Evolutionary conservation across 2,329 filamentous ascomycete genomes (phyloP).

Genomic region (Xylariomycetidae sp.): DNA sequence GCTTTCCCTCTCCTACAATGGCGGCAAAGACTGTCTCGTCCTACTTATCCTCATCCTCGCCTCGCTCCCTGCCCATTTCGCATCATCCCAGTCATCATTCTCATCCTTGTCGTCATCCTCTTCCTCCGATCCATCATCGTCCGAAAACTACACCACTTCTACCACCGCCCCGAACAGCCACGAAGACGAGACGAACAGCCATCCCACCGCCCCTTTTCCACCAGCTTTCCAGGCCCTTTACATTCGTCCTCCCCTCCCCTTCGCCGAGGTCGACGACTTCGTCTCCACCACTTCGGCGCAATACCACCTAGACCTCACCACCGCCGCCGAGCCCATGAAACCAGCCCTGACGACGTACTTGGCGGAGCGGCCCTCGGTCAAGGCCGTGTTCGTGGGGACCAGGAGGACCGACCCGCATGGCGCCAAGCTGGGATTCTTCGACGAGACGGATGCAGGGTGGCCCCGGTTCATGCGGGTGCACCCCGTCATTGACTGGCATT

Average conservation of each 20-base stretch:
- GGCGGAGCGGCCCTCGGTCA: conserved; percentile 55
- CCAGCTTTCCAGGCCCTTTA: conserved; percentile 72
- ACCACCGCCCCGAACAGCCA: too few relatives aligned
- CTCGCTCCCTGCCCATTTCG: conserved; percentile 39
- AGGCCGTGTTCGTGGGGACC: conserved; percentile 83
- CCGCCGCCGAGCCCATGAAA: conserved; percentile 80
- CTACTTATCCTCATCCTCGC: conserved; percentile 83
- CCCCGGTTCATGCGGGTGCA: conserved; percentile 89
- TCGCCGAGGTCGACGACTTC: conserved; percentile 81
- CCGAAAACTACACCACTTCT: conserved; percentile 15
- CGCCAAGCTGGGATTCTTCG: conserved; percentile 71
- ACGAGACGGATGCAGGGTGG: conserved; percentile 85
- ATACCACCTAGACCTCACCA: conserved; percentile 73
- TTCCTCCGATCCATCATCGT: conserved; percentile 26
- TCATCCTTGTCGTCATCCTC: conserved; percentile 54
- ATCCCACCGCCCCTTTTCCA: conserved; percentile 35
- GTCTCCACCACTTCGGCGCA: conserved; percentile 59
- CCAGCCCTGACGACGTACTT: conserved; percentile 76
- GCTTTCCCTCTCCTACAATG: conserved; percentile 91
- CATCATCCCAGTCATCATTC: too few relatives aligned
- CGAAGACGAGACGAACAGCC: too few relatives aligned
- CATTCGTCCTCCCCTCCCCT: conserved; percentile 79
- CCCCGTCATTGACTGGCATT: conserved; percentile 97
- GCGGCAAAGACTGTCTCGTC: conserved; percentile 95
- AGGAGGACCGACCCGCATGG: conserved; percentile 90